Conservation (phyloP, 345 rosid species). For the Citrus reticulata region DNA sequence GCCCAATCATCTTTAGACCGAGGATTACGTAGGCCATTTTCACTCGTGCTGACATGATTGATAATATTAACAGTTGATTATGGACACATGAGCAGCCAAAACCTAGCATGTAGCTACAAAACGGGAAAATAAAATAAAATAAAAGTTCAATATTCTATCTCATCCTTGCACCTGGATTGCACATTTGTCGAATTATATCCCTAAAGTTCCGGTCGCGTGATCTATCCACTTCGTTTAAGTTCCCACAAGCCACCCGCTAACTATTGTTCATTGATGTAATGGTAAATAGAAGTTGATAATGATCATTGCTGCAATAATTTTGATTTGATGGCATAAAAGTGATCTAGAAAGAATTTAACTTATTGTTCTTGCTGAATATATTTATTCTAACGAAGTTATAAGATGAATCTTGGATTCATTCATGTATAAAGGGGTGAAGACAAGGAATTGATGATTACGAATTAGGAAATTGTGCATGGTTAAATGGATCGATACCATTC, state of each 20-base stretch:
- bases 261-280: not conserved
- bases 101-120: not conserved
- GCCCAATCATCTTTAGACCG: not conserved
- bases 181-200: not conserved
- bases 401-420: not conserved
- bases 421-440: not conserved
- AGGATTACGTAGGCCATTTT: not conserved
- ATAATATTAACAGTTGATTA: not conserved
- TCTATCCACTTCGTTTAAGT: not conserved
- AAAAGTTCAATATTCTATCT: not conserved
- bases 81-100: not conserved
- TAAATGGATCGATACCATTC: not conserved
- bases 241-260: not conserved
- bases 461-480: not conserved
- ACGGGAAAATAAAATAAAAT: not conserved
- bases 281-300: not conserved
- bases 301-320: not conserved
- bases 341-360: not conserved
- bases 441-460: not conserved
- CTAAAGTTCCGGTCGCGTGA: conserved; percentile 9
- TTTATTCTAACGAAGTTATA: not conserved
- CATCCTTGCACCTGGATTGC: not conserved
- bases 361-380: too few species aligned
- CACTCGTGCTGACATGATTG: not conserved
- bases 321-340: not conserved